Evolutionary conservation across 768 basidiomycete species (phyloP).

Genomic region (Boletus subcaerulescens): DNA sequence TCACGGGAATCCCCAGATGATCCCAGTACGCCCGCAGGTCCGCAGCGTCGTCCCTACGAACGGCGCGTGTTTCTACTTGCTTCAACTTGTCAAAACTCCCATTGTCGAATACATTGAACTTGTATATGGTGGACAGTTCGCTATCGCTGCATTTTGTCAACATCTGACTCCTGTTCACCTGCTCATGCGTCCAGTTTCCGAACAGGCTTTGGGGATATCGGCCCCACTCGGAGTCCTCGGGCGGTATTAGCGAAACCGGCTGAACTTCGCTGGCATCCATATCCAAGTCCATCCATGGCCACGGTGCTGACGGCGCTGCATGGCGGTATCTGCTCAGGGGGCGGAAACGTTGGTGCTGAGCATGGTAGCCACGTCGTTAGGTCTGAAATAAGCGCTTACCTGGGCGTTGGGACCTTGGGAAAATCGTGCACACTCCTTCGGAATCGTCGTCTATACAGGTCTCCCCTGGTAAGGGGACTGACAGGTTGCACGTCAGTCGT

Average conservation of each 20-base stretch:
- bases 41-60: conserved; percentile 11
- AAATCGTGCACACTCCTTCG: not conserved
- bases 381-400: conserved; percentile 12
- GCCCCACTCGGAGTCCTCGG: conserved; percentile 23
- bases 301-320: conserved; percentile 38
- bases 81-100: conserved; percentile 15
- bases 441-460: not conserved
- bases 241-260: not conserved
- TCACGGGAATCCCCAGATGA: conserved; percentile 24
- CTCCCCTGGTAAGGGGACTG: not conserved
- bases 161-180: conserved; percentile 38
- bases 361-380: no score
- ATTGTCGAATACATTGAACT: conserved; percentile 12
- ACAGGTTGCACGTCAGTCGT: not conserved
- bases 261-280: conserved; percentile 7
- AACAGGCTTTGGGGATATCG: conserved; percentile 50
- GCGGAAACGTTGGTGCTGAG: not conserved
- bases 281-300: conserved; percentile 38
- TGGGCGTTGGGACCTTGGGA: conserved; percentile 19
- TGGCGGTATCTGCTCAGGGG: conserved; percentile 28
- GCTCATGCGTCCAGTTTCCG: conserved; percentile 50
- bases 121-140: conserved; percentile 20
- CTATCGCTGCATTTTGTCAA: conserved; percentile 16
- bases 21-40: conserved; percentile 29
- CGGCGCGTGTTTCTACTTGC: conserved; percentile 5